Evolutionary conservation across 2,329 filamentous ascomycete species (phyloP).

Genomic region (Truncatella angustata): DNA sequence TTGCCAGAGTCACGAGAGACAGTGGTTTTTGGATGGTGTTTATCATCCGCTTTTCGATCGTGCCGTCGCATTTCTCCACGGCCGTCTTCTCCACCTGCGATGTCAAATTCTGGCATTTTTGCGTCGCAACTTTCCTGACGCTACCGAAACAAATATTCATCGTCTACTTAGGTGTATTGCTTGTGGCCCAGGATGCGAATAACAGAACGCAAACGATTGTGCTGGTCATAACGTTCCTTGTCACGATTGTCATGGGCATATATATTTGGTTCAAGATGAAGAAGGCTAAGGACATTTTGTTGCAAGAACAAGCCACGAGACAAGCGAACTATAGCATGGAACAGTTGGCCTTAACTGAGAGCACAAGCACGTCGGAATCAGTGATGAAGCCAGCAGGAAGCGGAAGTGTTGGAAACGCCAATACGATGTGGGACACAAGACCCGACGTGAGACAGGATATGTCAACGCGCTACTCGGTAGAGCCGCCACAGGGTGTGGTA

Average conservation of each 20-base stretch:
- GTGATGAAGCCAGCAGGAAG: not conserved
- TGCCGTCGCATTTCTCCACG: slow-evolving; percentile 40
- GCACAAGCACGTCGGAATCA: not conserved
- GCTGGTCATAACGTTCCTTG: slow-evolving; percentile 29
- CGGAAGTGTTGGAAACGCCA: not conserved
- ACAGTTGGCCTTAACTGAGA: not conserved
- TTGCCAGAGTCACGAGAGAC: slow-evolving; percentile 38
- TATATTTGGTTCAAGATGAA: slow-evolving; percentile 37
- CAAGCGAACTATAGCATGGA: slow-evolving; percentile 4
- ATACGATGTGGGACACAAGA: not conserved
- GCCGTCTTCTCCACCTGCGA: slow-evolving; percentile 42
- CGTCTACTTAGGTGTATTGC: slow-evolving; percentile 38
- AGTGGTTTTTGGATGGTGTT: slow-evolving; percentile 41
- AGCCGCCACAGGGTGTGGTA: not conserved
- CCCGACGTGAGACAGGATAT: not conserved
- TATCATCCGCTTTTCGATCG: slow-evolving; percentile 37
- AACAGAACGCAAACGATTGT: slow-evolving; percentile 32
- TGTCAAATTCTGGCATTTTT: slow-evolving; percentile 39
- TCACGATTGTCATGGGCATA: slow-evolving; percentile 33
- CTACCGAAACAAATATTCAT: slow-evolving; percentile 41
- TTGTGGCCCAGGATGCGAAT: slow-evolving; percentile 25
- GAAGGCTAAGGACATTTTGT: slow-evolving; percentile 29
- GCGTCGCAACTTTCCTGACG: slow-evolving; percentile 37
- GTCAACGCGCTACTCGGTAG: not conserved
- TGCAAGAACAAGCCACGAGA: slow-evolving; percentile 30